Evolutionary conservation across 176 grass and related monocot genomes (phyloP).

Genomic region (Aegilops tauschii): DNA sequence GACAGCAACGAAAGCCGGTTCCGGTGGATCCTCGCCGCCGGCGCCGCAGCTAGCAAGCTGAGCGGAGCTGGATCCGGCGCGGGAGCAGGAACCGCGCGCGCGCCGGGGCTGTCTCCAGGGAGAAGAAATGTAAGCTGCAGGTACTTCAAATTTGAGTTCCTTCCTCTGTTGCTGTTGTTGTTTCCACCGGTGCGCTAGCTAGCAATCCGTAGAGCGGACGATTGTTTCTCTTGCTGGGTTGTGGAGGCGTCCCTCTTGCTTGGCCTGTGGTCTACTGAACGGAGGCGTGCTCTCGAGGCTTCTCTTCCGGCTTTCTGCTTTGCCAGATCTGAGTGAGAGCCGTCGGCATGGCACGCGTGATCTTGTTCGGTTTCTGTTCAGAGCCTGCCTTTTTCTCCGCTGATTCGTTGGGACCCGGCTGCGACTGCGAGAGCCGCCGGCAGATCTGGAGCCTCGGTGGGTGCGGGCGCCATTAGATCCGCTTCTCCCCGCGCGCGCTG

Average conservation of each 20-base stretch:
- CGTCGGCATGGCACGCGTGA: not conserved
- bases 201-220: not conserved
- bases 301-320: not conserved
- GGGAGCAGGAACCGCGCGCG: not conserved
- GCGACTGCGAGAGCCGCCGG: not conserved
- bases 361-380: not conserved
- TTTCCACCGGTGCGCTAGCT: not conserved
- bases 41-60: not conserved
- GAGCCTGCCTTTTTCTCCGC: not conserved
- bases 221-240: not conserved
- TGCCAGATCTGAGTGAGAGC: conserved; percentile 8
- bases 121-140: conserved; percentile 21
- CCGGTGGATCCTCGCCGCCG: not conserved
- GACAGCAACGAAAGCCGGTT: not conserved
- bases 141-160: conserved; percentile 2
- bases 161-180: not conserved
- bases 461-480: not conserved
- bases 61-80: not conserved
- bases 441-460: conserved; percentile 10
- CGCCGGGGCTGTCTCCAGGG: not conserved
- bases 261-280: not conserved
- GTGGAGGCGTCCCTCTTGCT: not conserved
- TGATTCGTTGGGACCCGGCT: not conserved
- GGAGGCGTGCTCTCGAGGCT: not conserved
- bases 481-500: not conserved